Evolutionary conservation across 306 rosid genomes (phyloP).

Genomic region (Inga oerstediana): DNA sequence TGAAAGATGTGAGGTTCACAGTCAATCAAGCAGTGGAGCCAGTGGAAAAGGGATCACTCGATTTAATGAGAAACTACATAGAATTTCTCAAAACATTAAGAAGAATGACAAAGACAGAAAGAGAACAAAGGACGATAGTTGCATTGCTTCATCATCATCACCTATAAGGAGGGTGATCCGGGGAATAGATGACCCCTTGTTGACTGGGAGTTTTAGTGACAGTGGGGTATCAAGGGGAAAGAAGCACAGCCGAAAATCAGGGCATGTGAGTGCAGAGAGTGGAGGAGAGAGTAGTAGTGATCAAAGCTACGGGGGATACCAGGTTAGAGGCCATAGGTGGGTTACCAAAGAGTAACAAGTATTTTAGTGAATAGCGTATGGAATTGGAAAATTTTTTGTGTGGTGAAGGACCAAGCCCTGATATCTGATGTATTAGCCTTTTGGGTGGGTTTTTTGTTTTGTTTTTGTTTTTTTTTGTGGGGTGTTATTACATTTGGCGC

Average conservation of each 20-base stretch:
- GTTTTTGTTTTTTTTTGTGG: not conserved
- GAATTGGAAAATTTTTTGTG: constrained; percentile 19
- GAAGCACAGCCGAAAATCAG: constrained; percentile 85
- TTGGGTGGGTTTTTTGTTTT: no score
- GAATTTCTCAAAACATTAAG: constrained; percentile 87
- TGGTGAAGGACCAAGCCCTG: constrained; percentile 22
- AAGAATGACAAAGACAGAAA: constrained; percentile 80
- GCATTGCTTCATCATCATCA: constrained; percentile 53
- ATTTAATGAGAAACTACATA: constrained; percentile 79
- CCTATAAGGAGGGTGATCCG: constrained; percentile 76
- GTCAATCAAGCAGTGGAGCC: constrained; percentile 97
- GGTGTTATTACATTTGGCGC: constrained; percentile 29
- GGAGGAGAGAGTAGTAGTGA: constrained; percentile 98
- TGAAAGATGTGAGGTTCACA: constrained; percentile 87
- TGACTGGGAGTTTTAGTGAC: constrained; percentile 86
- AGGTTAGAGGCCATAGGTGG: constrained; percentile 88
- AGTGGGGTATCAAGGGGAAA: constrained; percentile 69
- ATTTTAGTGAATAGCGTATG: constrained; percentile 27
- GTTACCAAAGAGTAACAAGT: constrained; percentile 74
- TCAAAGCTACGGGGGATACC: constrained; percentile 74
- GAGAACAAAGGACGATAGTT: constrained; percentile 88
- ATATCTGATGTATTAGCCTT: constrained; percentile 26
- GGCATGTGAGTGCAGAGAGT: constrained; percentile 81
- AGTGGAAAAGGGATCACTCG: constrained; percentile 83
- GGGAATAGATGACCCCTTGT: constrained; percentile 94